Evolutionary conservation across 148 eudicot genomes (phyloP), one percentile per base, ranked within the genome.

Genomic region (Tetragonia tetragonoides): DNA sequence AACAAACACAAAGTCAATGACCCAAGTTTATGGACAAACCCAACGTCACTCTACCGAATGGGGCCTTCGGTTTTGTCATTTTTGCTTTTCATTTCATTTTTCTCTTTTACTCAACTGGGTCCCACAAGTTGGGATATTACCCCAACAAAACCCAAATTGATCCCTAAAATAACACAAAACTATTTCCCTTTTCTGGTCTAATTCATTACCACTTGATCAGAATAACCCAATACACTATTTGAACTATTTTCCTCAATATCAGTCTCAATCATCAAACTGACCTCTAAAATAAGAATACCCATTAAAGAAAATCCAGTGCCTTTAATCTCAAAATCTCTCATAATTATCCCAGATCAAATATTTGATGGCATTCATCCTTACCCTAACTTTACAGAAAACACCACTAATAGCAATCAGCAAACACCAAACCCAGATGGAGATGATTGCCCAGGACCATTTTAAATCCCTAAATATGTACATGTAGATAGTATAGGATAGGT

Each of bases 231-330:
- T 46, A 10, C 70, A 62, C 21, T 63, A 63, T 44, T 24, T 70
- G 59, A 28, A 70, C 80, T 63, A 78, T 6, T 68, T 69, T 59
- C 23, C 59, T 65, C 44, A 51, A 67, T 37, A n/a, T 11, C 49
- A 66, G 14, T 37, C 47, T 41, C 67, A 81, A 56, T 82, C 65
- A 82, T 72, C 77, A 51, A 77, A 72, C 40, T 23, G 20, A 53
- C 71, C 49, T 61, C 80, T 75, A 40, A 56, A 54, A 37, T 42
- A 12, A 60, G 68, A 46, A 23, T 47, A 24, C 74, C 68, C 77
- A 46, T 2, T 42, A 77, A 72, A 59, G 49, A 77, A 28, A 28
- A 28, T 28, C 73, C 73, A 77, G 40, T 78, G 11, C 39, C 47
- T 66, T 66, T 44, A 39, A 65, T 7, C 68, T 76, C 66, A 44